These are phyloP conservation scores for Microsporum canis DNA, from an alignment of 2,329 filamentous ascomycete species.

Conservation along the genomic window DNA sequence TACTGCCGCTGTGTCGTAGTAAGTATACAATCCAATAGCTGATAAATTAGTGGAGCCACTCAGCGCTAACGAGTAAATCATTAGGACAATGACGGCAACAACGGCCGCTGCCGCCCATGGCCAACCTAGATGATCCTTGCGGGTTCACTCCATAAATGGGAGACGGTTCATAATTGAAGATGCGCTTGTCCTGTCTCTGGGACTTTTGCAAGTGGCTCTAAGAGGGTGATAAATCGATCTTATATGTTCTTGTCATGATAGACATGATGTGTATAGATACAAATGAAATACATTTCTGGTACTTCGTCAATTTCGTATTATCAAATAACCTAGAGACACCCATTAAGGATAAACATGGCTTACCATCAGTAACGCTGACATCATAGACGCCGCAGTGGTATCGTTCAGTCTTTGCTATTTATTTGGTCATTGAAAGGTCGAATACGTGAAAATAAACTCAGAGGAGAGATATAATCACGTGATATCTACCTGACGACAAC, in stretches of 20 bases:
- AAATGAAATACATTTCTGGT: neutral
- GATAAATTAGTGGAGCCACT: neutral
- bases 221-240: neutral
- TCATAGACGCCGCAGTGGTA: neutral
- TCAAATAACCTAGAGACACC: neutral
- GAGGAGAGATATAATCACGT: neutral
- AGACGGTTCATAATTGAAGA: neutral
- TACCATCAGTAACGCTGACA: neutral
- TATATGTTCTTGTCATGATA: neutral
- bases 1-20: neutral
- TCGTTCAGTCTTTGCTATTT: too few species aligned
- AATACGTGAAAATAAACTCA: neutral
- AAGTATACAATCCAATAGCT: neutral
- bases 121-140: neutral
- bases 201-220: neutral
- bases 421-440: neutral
- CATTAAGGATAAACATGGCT: neutral
- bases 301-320: neutral
- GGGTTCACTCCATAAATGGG: neutral
- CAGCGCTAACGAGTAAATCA: neutral
- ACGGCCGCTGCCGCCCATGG: conserved; percentile 1
- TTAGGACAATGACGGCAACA: neutral
- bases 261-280: neutral
- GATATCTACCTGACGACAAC: neutral
- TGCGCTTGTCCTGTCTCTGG: neutral